Percentiles rank a stretch among this genome's conserved stretches.
Conservation (phyloP, 1,284 basidiomycete species). For the Takashimella koratensis region DNA sequence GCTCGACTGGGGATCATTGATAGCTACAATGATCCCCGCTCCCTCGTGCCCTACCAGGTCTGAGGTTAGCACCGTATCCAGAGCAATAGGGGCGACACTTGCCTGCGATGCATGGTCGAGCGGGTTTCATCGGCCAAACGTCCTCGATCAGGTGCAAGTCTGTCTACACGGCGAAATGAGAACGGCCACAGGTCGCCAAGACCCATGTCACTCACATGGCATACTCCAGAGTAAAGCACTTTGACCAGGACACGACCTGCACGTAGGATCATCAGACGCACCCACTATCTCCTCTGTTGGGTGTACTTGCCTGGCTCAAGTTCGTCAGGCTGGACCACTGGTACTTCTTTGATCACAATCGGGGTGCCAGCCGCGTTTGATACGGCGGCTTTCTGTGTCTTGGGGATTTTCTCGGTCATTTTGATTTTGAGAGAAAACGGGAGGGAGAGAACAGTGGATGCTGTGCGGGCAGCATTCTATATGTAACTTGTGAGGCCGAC, state of each 20-base stretch:
- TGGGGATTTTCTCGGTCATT: constrained; percentile 17
- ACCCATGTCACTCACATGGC: constrained; percentile 27
- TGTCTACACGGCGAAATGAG: constrained; percentile 56
- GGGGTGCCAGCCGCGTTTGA: constrained; percentile 15
- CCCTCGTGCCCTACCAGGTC: constrained; percentile 29
- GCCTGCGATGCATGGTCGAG: constrained; percentile 74
- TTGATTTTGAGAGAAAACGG: background rate
- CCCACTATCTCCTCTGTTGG: too few species aligned
- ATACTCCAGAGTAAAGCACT: constrained; percentile 57
- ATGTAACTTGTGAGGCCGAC: too few species aligned
- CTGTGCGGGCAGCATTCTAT: too few species aligned
- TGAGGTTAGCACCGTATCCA: constrained; percentile 46
- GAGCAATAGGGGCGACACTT: constrained; percentile 66
- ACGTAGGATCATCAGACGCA: too few species aligned
- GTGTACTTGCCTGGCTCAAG: constrained; percentile 14
- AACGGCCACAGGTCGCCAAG: constrained; percentile 1
- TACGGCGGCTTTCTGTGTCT: constrained; percentile 23
- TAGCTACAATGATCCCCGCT: constrained; percentile 63
- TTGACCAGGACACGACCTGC: constrained; percentile 29
- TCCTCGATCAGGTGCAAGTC: constrained; percentile 66
- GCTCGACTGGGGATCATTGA: constrained; percentile 63
- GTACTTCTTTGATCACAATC: constrained; percentile 18
- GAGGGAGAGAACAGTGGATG: too few species aligned
- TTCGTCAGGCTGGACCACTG: constrained; percentile 20
- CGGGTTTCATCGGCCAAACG: constrained; percentile 68